Conservation (phyloP, 2,329 filamentous ascomycete genomes). For the Cryphonectria naterciae region DNA sequence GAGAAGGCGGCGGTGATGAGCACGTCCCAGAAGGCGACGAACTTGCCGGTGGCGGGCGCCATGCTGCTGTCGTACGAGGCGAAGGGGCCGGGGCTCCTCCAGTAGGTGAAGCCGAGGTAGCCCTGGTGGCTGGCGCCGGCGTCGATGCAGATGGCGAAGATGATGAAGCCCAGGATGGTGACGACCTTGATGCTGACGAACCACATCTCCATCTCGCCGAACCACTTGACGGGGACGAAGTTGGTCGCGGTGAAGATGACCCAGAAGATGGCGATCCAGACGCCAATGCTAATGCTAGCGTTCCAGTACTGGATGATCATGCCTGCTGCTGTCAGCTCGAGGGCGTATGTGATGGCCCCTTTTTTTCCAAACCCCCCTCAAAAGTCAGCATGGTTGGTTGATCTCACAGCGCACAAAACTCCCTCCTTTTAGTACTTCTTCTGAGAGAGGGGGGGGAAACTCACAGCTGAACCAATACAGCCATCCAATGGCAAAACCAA, state of each 20-base stretch:
- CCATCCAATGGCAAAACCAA: constrained; percentile 81
- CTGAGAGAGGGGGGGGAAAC: constrained; percentile 12
- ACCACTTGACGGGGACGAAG: constrained; percentile 28
- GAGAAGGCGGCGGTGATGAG: constrained; percentile 29
- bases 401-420: too few species aligned
- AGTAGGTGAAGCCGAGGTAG: constrained; percentile 28
- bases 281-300: constrained; percentile 16
- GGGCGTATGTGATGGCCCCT: constrained; percentile 13
- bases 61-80: constrained; percentile 21
- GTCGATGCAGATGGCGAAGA: constrained; percentile 64
- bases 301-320: constrained; percentile 13
- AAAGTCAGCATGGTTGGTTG: background rate
- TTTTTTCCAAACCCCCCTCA: too few species aligned
- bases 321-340: constrained; percentile 11
- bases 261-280: constrained; percentile 31
- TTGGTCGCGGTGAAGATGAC: constrained; percentile 31
- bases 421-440: background rate
- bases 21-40: constrained; percentile 29
- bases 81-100: constrained; percentile 44
- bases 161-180: constrained; percentile 48
- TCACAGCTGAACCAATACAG: constrained; percentile 78
- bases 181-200: constrained; percentile 29
- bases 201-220: constrained; percentile 26
- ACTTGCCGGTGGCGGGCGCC: constrained; percentile 22
- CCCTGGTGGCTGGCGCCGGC: constrained; percentile 48